phyloP scores from a whole-genome alignment of 257 asterid species.

The Plantago elongata region DNA sequence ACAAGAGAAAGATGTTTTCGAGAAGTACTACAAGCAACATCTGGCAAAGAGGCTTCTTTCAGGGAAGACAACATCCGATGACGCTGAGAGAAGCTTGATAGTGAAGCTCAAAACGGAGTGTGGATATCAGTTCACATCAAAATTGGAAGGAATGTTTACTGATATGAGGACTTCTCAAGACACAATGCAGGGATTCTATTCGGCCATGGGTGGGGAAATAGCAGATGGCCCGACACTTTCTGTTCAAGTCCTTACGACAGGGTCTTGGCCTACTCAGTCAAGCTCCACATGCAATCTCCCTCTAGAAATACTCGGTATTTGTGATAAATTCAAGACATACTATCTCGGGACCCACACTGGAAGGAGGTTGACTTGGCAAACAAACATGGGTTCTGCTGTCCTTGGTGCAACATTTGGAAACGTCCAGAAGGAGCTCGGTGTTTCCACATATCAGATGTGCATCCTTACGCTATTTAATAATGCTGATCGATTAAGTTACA shows the following conservation, averaged over 20 bases:
- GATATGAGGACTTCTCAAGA: constrained; percentile 69
- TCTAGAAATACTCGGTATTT: constrained; percentile 33
- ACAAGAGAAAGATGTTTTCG: constrained; percentile 67
- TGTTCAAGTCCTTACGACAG: constrained; percentile 62
- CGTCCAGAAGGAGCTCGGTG: constrained; percentile 49
- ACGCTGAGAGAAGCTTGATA: constrained; percentile 58
- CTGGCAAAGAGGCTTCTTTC: constrained; percentile 59
- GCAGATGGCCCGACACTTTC: constrained; percentile 34
- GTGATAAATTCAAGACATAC: constrained; percentile 51
- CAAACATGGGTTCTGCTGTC: constrained; percentile 59
- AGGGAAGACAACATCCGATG: constrained; percentile 52
- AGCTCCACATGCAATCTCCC: constrained; percentile 53
- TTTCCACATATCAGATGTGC: constrained; percentile 62
- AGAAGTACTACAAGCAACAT: constrained; percentile 63
- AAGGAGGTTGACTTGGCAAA: constrained; percentile 54
- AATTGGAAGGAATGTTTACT: constrained; percentile 64
- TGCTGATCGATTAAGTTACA: constrained; percentile 32
- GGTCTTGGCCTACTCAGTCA: constrained; percentile 64
- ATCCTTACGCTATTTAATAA: constrained; percentile 55
- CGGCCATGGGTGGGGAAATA: constrained; percentile 36
- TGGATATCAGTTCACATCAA: constrained; percentile 65
- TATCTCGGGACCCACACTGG: constrained; percentile 67
- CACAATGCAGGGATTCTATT: constrained; percentile 53
- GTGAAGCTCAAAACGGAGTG: constrained; percentile 66
- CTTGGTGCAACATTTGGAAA: constrained; percentile 44